Evolutionary conservation across 306 rosid genomes (phyloP), one percentile per base, ranked within the genome.

Genomic region (Benincasa hispida): DNA sequence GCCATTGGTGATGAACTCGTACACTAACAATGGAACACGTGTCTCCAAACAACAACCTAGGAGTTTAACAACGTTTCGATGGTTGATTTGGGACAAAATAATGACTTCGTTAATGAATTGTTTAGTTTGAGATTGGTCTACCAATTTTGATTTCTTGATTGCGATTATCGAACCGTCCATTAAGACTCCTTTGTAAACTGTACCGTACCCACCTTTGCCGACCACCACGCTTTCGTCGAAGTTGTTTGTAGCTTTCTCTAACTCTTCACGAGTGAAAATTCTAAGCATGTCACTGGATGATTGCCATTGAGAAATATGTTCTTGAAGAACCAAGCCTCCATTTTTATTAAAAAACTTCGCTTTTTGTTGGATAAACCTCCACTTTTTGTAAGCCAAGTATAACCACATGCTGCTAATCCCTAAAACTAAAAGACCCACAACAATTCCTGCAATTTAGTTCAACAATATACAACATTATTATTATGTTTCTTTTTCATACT

Each of bases 41-140:
- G 78, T 81, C 41, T 85, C 87, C 5, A 85, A 60, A 76, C 89
- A 87, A 41, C 91, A 88, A 0, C 89, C 91, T 4, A 88, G 74
- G 22, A 88, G 84, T 37, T 72, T 80, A 6, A 82, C 88, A 34
- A 85, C 84, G 76, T 86, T 86, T 6, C 86, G 81, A 8, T 84
- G 89, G 30, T 82, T 86, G 66, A 88, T 82, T 84, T 84, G 89
- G 5, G 88, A 84, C 0, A 86, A 68, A 34, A 88, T 77, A 7
- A 75, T 24, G 4, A 86, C 83, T 68, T 88, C 88, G 14, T 88
- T 84, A 0, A 84, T 81, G 76, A 88, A 88, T 57, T 86, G 84
- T 34, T 81, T n/a, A 2, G 51, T 81, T 74, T 84, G 89, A 53
- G 61, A 82, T 3, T 61, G 69, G 28, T 86, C 79, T 2, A 58